Conservation (phyloP, 2,329 filamentous ascomycete species). For the Epichloe gansuensis region DNA sequence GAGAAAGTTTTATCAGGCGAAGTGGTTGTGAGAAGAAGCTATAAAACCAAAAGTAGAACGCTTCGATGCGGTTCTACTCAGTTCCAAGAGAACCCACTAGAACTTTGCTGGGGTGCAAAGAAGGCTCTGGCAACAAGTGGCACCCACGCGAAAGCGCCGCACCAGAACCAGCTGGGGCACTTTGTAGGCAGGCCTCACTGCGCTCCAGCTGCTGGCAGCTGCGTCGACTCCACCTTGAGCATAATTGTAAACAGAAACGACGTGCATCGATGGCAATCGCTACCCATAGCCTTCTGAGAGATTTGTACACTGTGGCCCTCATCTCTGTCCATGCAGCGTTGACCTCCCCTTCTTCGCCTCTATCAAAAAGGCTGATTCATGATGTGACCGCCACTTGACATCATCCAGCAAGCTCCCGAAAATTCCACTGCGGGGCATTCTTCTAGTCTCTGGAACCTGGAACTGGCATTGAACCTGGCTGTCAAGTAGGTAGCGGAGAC, state of each 20-base stretch:
- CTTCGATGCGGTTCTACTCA: slow-evolving; percentile 31
- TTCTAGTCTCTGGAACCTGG: slow-evolving; percentile 11
- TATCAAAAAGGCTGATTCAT: not conserved
- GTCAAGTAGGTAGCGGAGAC: slow-evolving; percentile 6
- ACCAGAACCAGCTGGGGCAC: slow-evolving; percentile 1
- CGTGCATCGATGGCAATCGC: too few relatives aligned
- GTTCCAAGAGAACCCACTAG: slow-evolving; percentile 28
- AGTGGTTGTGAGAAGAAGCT: slow-evolving; percentile 17
- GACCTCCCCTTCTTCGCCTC: slow-evolving; percentile 3
- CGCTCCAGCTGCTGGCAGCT: not conserved
- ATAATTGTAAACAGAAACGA: too few relatives aligned
- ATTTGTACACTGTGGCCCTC: too few relatives aligned
- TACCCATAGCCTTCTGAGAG: not conserved
- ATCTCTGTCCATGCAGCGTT: not conserved
- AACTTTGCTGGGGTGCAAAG: slow-evolving; percentile 21
- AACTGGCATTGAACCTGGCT: not conserved
- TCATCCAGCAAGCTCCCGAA: slow-evolving; percentile 17
- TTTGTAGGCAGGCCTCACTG: not conserved
- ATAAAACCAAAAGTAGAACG: slow-evolving; percentile 25
- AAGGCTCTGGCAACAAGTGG: slow-evolving; percentile 12
- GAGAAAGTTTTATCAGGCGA: not conserved
- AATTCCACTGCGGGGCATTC: slow-evolving; percentile 20
- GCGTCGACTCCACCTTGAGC: not conserved
- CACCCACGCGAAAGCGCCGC: not conserved
- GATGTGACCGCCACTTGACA: slow-evolving; percentile 14